These are phyloP conservation scores for Amaranthus cruentus DNA, from an alignment of 148 eudicot species.

Conservation along the genomic window DNA sequence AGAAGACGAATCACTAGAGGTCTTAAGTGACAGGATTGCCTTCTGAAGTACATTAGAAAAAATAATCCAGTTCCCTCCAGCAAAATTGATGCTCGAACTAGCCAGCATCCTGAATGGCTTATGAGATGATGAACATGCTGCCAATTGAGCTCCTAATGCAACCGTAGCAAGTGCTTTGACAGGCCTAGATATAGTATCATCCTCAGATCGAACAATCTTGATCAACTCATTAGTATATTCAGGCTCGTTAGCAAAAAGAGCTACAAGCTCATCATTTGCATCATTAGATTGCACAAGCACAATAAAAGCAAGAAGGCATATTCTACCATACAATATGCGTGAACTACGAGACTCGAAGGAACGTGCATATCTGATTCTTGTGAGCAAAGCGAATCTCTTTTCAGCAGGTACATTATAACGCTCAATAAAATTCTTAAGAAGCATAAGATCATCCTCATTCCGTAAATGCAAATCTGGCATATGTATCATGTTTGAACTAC, in stretches of 20 bases:
- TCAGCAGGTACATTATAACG: constrained; percentile 70
- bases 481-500: constrained; percentile 58
- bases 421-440: constrained; percentile 65
- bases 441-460: constrained; percentile 76
- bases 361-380: constrained; percentile 95
- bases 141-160: constrained; percentile 93
- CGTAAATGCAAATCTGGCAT: constrained; percentile 74
- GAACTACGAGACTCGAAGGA: constrained; percentile 71
- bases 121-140: constrained; percentile 89
- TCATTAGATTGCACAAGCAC: constrained; percentile 98
- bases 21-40: constrained; percentile 73
- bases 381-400: constrained; percentile 80
- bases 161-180: constrained; percentile 84
- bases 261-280: constrained; percentile 90
- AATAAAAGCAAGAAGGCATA: constrained; percentile 83
- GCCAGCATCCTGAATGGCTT: constrained; percentile 84
- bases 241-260: constrained; percentile 95
- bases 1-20: constrained; percentile 68
- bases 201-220: constrained; percentile 88
- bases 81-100: constrained; percentile 92
- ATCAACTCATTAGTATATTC: constrained; percentile 94
- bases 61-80: constrained; percentile 88
- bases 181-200: constrained; percentile 64
- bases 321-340: constrained; percentile 86
- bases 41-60: constrained; percentile 89